These are phyloP conservation scores for Pseudocercospora macadamiae DNA, from an alignment of 2,329 filamentous ascomycete genomes.

Conservation along the genomic window DNA sequence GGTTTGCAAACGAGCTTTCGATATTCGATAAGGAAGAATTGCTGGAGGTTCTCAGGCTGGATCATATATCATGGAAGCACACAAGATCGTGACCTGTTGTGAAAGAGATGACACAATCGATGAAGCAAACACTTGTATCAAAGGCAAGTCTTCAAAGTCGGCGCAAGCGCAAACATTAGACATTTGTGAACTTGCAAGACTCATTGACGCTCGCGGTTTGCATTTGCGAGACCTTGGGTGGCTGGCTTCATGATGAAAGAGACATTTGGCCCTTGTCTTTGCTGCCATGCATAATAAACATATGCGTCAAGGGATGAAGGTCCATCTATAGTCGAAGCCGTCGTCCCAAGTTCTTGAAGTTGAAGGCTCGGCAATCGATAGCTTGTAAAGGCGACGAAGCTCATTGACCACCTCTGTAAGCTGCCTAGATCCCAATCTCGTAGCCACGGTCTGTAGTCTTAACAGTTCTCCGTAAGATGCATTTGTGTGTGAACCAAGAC, in stretches of 20 bases:
- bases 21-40: not conserved
- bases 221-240: too few species aligned
- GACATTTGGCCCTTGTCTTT: too few species aligned
- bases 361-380: not conserved
- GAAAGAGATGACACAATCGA: too few species aligned
- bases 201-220: too few species aligned
- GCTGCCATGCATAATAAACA: too few species aligned
- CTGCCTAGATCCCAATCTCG: not conserved
- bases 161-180: too few species aligned
- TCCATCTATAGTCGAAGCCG: not conserved
- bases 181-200: too few species aligned
- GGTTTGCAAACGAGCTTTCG: not conserved
- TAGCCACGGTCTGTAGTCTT: not conserved
- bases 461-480: not conserved
- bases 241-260: too few species aligned
- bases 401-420: not conserved
- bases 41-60: not conserved
- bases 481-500: not conserved
- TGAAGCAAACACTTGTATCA: too few species aligned
- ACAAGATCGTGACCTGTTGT: too few species aligned
- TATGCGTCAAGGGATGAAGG: not conserved
- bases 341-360: not conserved
- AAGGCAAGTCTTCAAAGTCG: too few species aligned
- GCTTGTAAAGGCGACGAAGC: not conserved
- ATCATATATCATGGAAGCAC: too few species aligned